Conservation (phyloP, 495 filamentous ascomycete species). For the Bathelium albidoporum region DNA sequence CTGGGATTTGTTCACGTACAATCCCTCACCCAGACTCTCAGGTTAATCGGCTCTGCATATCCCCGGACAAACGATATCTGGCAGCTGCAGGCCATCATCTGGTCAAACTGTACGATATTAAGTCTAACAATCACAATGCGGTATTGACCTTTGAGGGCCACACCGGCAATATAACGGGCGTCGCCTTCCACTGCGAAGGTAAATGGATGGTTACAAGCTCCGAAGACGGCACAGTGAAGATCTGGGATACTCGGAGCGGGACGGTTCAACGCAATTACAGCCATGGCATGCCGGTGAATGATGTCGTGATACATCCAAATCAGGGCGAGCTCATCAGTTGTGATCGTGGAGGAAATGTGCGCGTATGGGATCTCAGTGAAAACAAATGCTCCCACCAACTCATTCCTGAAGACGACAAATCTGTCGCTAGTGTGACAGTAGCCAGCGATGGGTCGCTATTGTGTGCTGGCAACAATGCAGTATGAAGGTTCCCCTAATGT, state of each 20-base stretch:
- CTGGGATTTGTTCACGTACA: conserved; percentile 92
- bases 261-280: conserved; percentile 84
- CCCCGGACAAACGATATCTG: conserved; percentile 91
- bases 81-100: conserved; percentile 90
- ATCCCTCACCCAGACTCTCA: conserved; percentile 97
- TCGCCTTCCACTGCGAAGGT: conserved; percentile 95
- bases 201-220: conserved; percentile 99
- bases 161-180: conserved; percentile 87
- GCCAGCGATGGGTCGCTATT: conserved; percentile 88
- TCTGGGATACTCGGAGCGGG: conserved; percentile 91
- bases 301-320: conserved; percentile 96
- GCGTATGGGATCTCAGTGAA: conserved; percentile 93
- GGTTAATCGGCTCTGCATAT: conserved; percentile 96
- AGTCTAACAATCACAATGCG: conserved; percentile 86
- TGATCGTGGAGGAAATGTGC: conserved; percentile 83
- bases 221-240: conserved; percentile 95
- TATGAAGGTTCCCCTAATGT: conserved; percentile 32
- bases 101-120: conserved; percentile 96
- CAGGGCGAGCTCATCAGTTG: conserved; percentile 96
- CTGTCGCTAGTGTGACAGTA: conserved; percentile 87
- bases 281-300: conserved; percentile 80
- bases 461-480: conserved; percentile 89
- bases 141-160: conserved; percentile 91
- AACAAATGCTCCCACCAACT: conserved; percentile 95
- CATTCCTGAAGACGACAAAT: conserved; percentile 90